These are phyloP conservation scores for Mycena metata DNA, from an alignment of 768 basidiomycete genomes.

Conservation along the genomic window DNA sequence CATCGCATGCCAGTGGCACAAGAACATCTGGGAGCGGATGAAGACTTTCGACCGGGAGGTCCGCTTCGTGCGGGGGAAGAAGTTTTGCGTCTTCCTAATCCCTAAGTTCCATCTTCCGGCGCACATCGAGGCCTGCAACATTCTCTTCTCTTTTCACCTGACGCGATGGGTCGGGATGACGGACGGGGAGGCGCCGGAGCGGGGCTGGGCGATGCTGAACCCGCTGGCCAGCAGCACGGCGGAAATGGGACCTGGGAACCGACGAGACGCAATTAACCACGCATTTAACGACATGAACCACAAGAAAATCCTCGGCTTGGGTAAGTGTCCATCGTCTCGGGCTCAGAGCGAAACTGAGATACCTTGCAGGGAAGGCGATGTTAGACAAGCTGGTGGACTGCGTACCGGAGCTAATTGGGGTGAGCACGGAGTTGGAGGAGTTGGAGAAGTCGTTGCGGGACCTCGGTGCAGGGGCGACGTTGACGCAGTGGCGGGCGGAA, in stretches of 20 bases:
- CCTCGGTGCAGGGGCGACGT: no score
- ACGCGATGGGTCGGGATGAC: constrained; percentile 39
- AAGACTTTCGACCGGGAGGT: constrained; percentile 6
- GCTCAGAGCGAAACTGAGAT: background rate
- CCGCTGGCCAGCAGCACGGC: constrained; percentile 40
- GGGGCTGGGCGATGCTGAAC: constrained; percentile 47
- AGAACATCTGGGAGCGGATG: constrained; percentile 37
- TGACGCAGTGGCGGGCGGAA: no score
- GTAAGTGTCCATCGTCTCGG: background rate
- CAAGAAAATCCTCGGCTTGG: constrained; percentile 21
- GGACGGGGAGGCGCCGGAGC: constrained; percentile 50
- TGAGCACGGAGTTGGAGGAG: no score
- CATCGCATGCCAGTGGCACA: constrained; percentile 47
- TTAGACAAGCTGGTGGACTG: background rate
- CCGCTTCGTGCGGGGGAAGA: background rate
- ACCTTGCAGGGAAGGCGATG: background rate
- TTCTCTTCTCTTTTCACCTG: constrained; percentile 47
- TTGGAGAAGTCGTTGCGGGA: no score
- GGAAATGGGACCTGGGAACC: constrained; percentile 49
- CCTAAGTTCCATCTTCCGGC: constrained; percentile 50
- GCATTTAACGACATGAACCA: constrained; percentile 36
- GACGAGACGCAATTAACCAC: constrained; percentile 48
- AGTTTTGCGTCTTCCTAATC: constrained; percentile 15
- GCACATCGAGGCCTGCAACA: constrained; percentile 45
- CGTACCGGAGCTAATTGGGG: no score